Conservation (phyloP, 192 early-diverging fungal species). For the Backusella tarrabulga region DNA sequence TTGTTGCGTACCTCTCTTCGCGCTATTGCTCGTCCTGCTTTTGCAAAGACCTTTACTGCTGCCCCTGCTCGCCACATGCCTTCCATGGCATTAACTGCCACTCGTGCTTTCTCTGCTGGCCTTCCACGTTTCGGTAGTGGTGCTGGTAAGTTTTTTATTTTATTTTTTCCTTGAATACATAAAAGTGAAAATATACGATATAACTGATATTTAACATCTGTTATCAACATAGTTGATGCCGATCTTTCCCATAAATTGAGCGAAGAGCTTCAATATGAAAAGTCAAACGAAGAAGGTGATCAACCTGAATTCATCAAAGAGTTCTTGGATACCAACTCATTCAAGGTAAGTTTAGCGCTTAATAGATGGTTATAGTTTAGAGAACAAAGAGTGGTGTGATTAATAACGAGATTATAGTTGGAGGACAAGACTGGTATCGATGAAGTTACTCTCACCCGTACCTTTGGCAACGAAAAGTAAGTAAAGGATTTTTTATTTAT, state of each 20-base stretch:
- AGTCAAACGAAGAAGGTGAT: slow-evolving; percentile 51
- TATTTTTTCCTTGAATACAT: too few relatives aligned
- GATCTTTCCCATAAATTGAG: slow-evolving; percentile 70
- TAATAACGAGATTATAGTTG: slow-evolving; percentile 46
- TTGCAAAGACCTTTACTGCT: background rate
- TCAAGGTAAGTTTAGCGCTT: slow-evolving; percentile 40
- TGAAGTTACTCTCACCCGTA: slow-evolving; percentile 77
- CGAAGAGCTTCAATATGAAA: slow-evolving; percentile 79
- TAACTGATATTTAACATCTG: background rate
- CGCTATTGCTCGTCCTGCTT: slow-evolving; percentile 15
- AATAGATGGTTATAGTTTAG: background rate
- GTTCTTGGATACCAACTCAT: slow-evolving; percentile 63
- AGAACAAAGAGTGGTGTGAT: background rate
- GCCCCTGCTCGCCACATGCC: background rate
- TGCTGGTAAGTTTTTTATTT: background rate
- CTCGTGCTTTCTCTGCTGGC: slow-evolving; percentile 19
- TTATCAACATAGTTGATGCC: slow-evolving; percentile 48
- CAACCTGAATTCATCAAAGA: slow-evolving; percentile 71
- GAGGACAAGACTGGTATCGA: slow-evolving; percentile 76
- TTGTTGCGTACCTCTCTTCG: slow-evolving; percentile 22
- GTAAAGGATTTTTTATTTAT: slow-evolving; percentile 20
- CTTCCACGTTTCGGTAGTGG: slow-evolving; percentile 9
- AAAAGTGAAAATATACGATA: background rate
- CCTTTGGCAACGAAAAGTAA: slow-evolving; percentile 89
- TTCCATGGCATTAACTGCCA: slow-evolving; percentile 10